Evolutionary conservation across 495 filamentous ascomycete species (phyloP).

Genomic region (Penicillium waksmanii): DNA sequence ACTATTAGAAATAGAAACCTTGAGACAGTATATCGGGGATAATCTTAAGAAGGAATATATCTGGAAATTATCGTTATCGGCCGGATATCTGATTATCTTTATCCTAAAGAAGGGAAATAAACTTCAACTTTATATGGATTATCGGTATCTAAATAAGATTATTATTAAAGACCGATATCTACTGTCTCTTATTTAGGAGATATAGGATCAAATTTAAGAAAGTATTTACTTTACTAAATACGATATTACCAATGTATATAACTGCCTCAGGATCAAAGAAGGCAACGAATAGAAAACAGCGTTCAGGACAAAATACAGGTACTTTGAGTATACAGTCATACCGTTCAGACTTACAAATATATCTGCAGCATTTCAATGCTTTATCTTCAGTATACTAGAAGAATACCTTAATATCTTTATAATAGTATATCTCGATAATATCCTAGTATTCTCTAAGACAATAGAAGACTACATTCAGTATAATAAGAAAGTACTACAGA

Average conservation of each 20-base stretch:
- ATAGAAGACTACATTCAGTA: neutral
- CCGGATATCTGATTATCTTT: constrained; percentile 23
- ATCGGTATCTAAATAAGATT: constrained; percentile 22
- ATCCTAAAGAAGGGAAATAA: constrained; percentile 23
- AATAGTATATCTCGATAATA: constrained; percentile 38
- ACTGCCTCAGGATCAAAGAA: constrained; percentile 9
- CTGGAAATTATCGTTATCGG: constrained; percentile 12
- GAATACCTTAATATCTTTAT: constrained; percentile 31
- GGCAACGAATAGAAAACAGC: constrained; percentile 36
- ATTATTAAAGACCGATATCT: constrained; percentile 25
- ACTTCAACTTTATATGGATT: constrained; percentile 26
- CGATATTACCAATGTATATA: constrained; percentile 19
- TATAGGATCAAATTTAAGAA: constrained; percentile 16
- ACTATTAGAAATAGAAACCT: neutral
- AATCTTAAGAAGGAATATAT: constrained; percentile 21
- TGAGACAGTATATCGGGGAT: constrained; percentile 26
- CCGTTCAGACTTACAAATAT: constrained; percentile 19
- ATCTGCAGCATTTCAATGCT: constrained; percentile 32
- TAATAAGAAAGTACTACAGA: neutral
- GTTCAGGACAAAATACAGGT: constrained; percentile 34
- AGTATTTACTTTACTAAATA: constrained; percentile 26
- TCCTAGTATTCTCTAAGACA: constrained; percentile 32
- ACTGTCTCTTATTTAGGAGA: constrained; percentile 19
- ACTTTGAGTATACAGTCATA: constrained; percentile 32
- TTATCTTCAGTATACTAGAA: constrained; percentile 32